phyloP scores from a whole-genome alignment of 129 eudicot species.

The Ambrosia artemisiifolia region DNA sequence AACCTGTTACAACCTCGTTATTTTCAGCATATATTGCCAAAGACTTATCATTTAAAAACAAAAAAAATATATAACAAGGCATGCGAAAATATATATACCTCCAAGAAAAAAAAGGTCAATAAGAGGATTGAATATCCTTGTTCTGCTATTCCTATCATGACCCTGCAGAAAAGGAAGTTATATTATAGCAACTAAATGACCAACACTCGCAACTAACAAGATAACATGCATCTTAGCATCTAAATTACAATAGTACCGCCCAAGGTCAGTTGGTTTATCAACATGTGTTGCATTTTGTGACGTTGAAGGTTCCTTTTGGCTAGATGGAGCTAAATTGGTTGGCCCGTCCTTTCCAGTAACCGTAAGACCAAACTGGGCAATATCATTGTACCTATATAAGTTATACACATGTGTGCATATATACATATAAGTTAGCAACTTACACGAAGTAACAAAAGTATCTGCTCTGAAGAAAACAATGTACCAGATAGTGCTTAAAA shows the following conservation, averaged over 20 bases:
- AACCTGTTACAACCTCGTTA: slow-evolving; percentile 55
- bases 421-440: background rate
- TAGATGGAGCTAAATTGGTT: slow-evolving; percentile 21
- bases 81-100: slow-evolving; percentile 43
- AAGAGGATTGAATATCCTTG: slow-evolving; percentile 78
- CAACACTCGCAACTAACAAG: background rate
- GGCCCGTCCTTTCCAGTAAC: slow-evolving; percentile 49
- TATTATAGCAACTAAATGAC: slow-evolving; percentile 5
- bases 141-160: slow-evolving; percentile 94
- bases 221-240: background rate
- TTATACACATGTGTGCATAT: background rate
- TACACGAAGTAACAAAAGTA: slow-evolving; percentile 2
- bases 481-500: slow-evolving; percentile 90
- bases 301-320: slow-evolving; percentile 40
- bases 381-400: slow-evolving; percentile 83
- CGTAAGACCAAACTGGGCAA: slow-evolving; percentile 78
- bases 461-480: slow-evolving; percentile 21
- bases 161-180: slow-evolving; percentile 40
- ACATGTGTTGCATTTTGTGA: slow-evolving; percentile 30
- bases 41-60: background rate
- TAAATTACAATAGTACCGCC: slow-evolving; percentile 45
- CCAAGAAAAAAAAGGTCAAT: slow-evolving; percentile 76
- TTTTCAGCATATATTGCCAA: slow-evolving; percentile 13
- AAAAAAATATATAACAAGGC: background rate
- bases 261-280: slow-evolving; percentile 76